Percentiles rank a stretch among this genome's conserved stretches.
Conservation (phyloP, 2,329 filamentous ascomycete species). For the Acephala macrosclerotiorum region DNA sequence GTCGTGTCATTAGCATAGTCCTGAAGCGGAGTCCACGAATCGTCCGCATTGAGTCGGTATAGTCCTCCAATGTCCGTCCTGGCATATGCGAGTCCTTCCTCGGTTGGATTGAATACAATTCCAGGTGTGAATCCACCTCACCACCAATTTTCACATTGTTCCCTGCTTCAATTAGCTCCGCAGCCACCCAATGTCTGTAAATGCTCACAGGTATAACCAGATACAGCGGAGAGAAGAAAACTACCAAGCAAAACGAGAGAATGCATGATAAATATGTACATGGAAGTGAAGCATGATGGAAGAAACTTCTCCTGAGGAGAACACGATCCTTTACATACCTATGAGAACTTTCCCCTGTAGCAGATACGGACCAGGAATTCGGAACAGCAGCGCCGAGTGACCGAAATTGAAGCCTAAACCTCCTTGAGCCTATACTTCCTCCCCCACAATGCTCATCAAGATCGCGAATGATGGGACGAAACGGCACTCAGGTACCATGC, state of each 20-base stretch:
- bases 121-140: conserved; percentile 63
- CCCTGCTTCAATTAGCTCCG: conserved; percentile 7
- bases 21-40: conserved; percentile 62
- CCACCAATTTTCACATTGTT: conserved; percentile 36
- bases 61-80: conserved; percentile 65
- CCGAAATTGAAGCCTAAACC: conserved; percentile 9
- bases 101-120: conserved; percentile 62
- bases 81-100: conserved; percentile 59
- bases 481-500: neutral
- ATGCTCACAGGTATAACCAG: conserved; percentile 18
- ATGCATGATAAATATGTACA: conserved; percentile 18
- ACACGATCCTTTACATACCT: conserved; percentile 11
- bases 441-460: conserved; percentile 1
- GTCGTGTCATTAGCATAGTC: conserved; percentile 45
- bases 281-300: conserved; percentile 7
- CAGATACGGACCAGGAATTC: conserved; percentile 12
- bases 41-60: conserved; percentile 61
- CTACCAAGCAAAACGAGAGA: conserved; percentile 11
- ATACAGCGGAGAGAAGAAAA: conserved; percentile 13
- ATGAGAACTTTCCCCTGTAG: neutral
- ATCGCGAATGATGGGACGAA: neutral
- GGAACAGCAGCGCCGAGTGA: conserved; percentile 1
- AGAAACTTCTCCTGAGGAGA: neutral
- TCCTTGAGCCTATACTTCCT: conserved; percentile 14
- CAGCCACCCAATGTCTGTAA: neutral